phyloP scores from a whole-genome alignment of 352 stramenopile species.

The Phytophthora vignae region DNA sequence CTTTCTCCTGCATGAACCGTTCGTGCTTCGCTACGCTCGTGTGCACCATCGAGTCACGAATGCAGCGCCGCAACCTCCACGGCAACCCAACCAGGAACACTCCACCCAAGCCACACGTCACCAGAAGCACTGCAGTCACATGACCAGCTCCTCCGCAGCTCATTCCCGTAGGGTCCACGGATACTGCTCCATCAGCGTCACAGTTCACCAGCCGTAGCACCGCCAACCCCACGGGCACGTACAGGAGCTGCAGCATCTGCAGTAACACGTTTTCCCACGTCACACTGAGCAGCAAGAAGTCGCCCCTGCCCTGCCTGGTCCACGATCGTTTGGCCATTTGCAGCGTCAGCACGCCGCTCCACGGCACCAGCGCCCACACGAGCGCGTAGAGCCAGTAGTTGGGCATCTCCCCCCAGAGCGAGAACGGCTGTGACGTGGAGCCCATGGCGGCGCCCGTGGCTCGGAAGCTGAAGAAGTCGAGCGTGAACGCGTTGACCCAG shows the following conservation, averaged over 20 bases:
- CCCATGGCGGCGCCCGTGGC: slow-evolving; percentile 65
- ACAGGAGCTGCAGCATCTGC: slow-evolving; percentile 56
- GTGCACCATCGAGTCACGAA: slow-evolving; percentile 43
- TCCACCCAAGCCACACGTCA: slow-evolving; percentile 49
- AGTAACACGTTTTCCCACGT: slow-evolving; percentile 60
- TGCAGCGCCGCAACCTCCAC: slow-evolving; percentile 41
- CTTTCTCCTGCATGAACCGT: slow-evolving; percentile 52
- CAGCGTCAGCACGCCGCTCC: slow-evolving; percentile 11
- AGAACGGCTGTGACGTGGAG: slow-evolving; percentile 60
- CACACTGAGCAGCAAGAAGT: slow-evolving; percentile 38
- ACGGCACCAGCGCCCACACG: slow-evolving; percentile 41
- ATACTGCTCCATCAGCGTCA: slow-evolving; percentile 42
- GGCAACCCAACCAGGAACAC: slow-evolving; percentile 61
- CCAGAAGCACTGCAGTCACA: slow-evolving; percentile 30
- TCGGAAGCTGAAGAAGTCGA: slow-evolving; percentile 66
- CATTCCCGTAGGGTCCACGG: slow-evolving; percentile 54
- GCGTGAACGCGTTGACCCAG: slow-evolving; percentile 60
- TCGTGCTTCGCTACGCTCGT: slow-evolving; percentile 50
- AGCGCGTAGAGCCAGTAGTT: slow-evolving; percentile 73
- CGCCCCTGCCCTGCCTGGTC: slow-evolving; percentile 26
- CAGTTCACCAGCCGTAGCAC: slow-evolving; percentile 73
- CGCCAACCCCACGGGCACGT: slow-evolving; percentile 65
- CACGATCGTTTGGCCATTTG: slow-evolving; percentile 14
- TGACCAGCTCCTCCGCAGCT: slow-evolving; percentile 47
- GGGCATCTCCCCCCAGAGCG: slow-evolving; percentile 65